phyloP scores from a whole-genome alignment of 1,284 basidiomycete species.

The Cutaneotrichosporon daszewskae region DNA sequence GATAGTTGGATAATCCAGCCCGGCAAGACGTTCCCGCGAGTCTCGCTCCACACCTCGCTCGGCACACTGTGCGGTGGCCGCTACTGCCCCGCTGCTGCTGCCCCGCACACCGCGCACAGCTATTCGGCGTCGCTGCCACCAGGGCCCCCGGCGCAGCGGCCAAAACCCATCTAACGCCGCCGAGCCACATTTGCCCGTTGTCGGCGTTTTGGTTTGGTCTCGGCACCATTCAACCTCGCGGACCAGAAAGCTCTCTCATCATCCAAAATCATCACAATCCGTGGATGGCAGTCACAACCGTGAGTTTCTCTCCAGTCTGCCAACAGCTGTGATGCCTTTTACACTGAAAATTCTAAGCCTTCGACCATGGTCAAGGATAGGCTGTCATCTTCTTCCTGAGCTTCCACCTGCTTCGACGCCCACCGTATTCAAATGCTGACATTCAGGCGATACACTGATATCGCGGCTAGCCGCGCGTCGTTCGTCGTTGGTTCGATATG shows the following conservation, averaged over 20 bases:
- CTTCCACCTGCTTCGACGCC: background rate
- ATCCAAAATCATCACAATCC: background rate
- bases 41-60: background rate
- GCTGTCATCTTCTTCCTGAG: slow-evolving; percentile 6
- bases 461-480: background rate
- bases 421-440: background rate
- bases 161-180: too few relatives aligned
- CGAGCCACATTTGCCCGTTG: too few relatives aligned
- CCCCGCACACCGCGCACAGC: too few relatives aligned
- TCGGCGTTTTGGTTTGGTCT: too few relatives aligned
- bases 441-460: background rate
- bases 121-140: too few relatives aligned
- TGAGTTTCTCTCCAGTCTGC: too few relatives aligned
- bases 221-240: background rate
- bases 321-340: slow-evolving; percentile 5
- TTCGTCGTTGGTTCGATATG: background rate
- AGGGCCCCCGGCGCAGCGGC: too few relatives aligned
- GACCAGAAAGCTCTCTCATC: background rate
- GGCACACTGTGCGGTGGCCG: too few relatives aligned
- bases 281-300: too few relatives aligned
- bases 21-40: background rate
- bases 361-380: background rate
- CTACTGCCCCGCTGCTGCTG: too few relatives aligned
- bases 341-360: slow-evolving; percentile 6
- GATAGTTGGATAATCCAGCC: background rate